Base-by-base conservation (phyloP, 768 basidiomycete species). In the Boletales sp. region DNA sequence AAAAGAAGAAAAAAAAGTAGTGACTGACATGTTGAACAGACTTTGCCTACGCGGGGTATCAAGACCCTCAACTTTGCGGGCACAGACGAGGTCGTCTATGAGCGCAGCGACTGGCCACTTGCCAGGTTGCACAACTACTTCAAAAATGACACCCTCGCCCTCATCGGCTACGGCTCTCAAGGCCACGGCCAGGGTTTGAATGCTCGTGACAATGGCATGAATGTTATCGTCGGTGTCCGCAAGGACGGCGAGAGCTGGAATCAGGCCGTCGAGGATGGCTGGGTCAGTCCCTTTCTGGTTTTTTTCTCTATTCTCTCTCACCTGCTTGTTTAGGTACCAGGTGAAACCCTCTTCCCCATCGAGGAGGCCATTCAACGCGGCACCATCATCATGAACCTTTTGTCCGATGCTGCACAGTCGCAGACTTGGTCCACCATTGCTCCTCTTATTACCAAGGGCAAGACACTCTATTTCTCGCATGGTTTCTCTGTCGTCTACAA, bases 401-500 rank as follows among this genome's bases (percentile, higher is more conserved):
- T 99, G 59, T 98, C 95, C 40, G 97, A 99, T 64, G 97, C 97
- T 43, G 97, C 95, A n/a, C 97, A 99, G 76, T 94, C 91, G 13
- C 82, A 88, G 70, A 97, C 94, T 29, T 99, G 97, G 97, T 77
- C 87, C 35, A 74, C 79, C 46, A 59, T 99, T 61, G 86, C 83
- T 39, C 95, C 97, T 48, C 84, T 97, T 65, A 94, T 98, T 78
- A 98, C 94, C 72, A 92, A 94, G 82, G 97, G 91, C 76, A 98
- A 99, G 82, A 99, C 97, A n/a, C 87, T 99, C 56, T 99, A 99
- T 86, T 99, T 99, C 80, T 93, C 95, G 7, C 97, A 99, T 71
- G 97, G 97, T 64, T 99, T 99, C 87, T 98, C 95, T 57, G 82
- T 98, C 57, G 93, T 99, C 47, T 99, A 87, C 84, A 92, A 94